Conservation (phyloP, 306 rosid genomes). For the Gastrolobium bilobum region DNA sequence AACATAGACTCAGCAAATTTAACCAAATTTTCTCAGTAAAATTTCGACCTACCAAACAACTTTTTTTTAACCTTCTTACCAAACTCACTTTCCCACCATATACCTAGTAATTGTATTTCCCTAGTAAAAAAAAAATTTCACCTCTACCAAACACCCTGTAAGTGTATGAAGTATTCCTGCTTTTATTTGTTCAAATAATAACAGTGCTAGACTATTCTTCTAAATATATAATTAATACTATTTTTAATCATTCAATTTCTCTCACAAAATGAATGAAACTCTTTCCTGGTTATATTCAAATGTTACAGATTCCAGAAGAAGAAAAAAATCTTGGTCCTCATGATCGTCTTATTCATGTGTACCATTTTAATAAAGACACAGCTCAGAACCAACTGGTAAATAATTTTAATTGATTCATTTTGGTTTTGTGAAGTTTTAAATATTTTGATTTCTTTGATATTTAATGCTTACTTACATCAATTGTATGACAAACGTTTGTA, state of each 20-base stretch:
- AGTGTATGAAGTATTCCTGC: constrained; percentile 22
- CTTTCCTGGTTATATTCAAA: constrained; percentile 8
- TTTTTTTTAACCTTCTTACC: no score
- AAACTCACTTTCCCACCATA: no score
- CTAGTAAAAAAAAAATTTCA: no score
- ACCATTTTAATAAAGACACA: constrained; percentile 86
- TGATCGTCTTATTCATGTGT: constrained; percentile 81
- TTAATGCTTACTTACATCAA: background rate
- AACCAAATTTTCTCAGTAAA: no score
- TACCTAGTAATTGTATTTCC: no score
- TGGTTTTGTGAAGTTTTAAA: background rate
- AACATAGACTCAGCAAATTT: no score
- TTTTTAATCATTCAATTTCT: background rate
- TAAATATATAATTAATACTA: background rate
- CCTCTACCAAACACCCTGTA: no score
- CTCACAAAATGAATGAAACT: constrained; percentile 2
- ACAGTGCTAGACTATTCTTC: background rate
- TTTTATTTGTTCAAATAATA: constrained; percentile 29
- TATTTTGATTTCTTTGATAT: background rate
- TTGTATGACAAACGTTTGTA: background rate
- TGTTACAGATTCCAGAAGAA: constrained; percentile 76
- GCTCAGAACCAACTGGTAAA: constrained; percentile 82
- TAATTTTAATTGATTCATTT: constrained; percentile 29
- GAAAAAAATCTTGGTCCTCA: constrained; percentile 80
- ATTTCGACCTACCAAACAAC: no score